Evolutionary conservation across 306 rosid genomes (phyloP).

Genomic region (Phaseolus lunatus): DNA sequence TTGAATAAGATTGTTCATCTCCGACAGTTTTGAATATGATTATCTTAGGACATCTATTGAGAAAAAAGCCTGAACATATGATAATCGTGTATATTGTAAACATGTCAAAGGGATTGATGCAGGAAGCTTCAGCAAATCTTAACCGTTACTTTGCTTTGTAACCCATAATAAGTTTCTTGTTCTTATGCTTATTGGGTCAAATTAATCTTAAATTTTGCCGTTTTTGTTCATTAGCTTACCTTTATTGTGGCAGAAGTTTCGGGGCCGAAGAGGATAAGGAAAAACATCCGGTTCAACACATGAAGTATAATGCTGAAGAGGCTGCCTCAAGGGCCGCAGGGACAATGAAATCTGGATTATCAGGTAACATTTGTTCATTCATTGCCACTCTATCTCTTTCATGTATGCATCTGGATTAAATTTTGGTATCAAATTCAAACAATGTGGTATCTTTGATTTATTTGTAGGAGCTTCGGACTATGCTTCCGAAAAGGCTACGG

Average conservation of each 20-base stretch:
- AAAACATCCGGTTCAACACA: slow-evolving; percentile 29
- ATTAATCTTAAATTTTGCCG: slow-evolving; percentile 1
- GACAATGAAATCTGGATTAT: slow-evolving; percentile 51
- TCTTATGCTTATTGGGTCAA: slow-evolving; percentile 10
- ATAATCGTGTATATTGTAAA: not conserved
- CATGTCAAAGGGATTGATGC: not conserved
- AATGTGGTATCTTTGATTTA: not conserved
- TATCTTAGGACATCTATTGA: not conserved
- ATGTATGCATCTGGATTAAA: not conserved
- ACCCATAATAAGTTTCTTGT: not conserved
- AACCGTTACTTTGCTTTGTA: slow-evolving; percentile 9
- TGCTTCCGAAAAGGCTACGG: slow-evolving; percentile 22
- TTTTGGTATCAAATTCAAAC: not conserved
- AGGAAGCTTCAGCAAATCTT: not conserved
- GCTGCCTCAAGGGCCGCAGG: slow-evolving; percentile 58
- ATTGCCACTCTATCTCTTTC: not conserved
- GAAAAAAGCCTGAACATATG: not conserved
- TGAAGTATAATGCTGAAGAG: slow-evolving; percentile 49
- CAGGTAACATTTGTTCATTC: slow-evolving; percentile 47
- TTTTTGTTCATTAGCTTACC: slow-evolving; percentile 22
- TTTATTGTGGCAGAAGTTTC: slow-evolving; percentile 45
- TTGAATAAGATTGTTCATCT: too few relatives aligned
- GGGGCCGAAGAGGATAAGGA: slow-evolving; percentile 32
- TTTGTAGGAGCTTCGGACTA: slow-evolving; percentile 51
- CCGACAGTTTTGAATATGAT: too few relatives aligned